Evolutionary conservation across 352 stramenopile species (phyloP).

Genomic region (Phytophthora megakarya): DNA sequence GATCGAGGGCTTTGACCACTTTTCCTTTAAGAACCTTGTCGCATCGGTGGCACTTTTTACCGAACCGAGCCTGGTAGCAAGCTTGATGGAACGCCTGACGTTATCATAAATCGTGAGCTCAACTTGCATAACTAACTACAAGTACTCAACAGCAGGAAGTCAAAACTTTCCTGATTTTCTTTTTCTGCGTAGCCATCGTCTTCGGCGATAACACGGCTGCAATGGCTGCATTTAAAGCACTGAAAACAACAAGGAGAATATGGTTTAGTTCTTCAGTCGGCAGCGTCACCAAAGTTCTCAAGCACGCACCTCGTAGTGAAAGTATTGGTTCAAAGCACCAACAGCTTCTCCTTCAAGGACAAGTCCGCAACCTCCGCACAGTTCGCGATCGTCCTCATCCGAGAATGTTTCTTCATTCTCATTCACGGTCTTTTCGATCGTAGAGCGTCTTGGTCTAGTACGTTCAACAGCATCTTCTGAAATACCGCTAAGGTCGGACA

Average conservation of each 20-base stretch:
- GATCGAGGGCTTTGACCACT: slow-evolving; percentile 84
- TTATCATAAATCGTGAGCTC: slow-evolving; percentile 6
- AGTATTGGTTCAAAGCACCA: slow-evolving; percentile 81
- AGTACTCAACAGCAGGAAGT: not conserved
- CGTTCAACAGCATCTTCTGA: slow-evolving; percentile 44
- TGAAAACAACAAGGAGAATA: slow-evolving; percentile 19
- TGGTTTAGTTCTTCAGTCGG: slow-evolving; percentile 3
- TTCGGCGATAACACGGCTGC: slow-evolving; percentile 68
- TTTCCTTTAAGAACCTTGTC: slow-evolving; percentile 83
- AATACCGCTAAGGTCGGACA: slow-evolving; percentile 66
- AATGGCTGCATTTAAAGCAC: slow-evolving; percentile 87
- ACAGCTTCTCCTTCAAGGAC: slow-evolving; percentile 83
- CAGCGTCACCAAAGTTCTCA: not conserved
- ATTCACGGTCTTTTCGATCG: slow-evolving; percentile 35
- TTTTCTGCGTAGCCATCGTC: slow-evolving; percentile 86
- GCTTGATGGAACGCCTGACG: slow-evolving; percentile 75
- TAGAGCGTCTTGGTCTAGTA: slow-evolving; percentile 32
- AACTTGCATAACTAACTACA: not conserved
- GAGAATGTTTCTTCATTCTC: slow-evolving; percentile 52
- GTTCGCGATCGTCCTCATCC: slow-evolving; percentile 72
- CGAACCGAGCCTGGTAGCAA: slow-evolving; percentile 79
- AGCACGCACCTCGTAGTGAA: slow-evolving; percentile 72
- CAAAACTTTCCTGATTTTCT: slow-evolving; percentile 57
- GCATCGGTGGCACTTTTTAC: slow-evolving; percentile 83
- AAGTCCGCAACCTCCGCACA: slow-evolving; percentile 69